Evolutionary conservation across 2,329 filamentous ascomycete species (phyloP), one percentile per base, ranked within the genome.

Genomic region (Colletotrichum musicola): DNA sequence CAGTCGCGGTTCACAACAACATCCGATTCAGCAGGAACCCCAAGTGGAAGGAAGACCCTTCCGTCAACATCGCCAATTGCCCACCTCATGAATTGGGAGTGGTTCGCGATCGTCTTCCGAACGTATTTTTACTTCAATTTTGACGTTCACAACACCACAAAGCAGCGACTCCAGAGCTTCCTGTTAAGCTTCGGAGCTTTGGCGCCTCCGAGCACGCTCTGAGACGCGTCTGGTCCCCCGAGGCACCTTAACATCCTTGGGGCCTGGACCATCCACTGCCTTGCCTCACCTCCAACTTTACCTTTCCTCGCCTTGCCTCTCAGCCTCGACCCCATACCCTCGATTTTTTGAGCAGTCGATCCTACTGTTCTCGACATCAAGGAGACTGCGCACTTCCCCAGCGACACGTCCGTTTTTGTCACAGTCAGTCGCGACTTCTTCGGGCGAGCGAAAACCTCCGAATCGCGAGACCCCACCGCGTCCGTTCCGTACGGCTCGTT

Each of bases 1-100:
- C 30, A 51, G 68, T 64, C 68, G 65, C 68, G 64, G 49, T 70
- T 64, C 64, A 70, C 65, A 69, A 70, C 65, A 70, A 61, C 68
- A 64, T 68, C 55, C 47, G 61, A 64, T 64, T 20, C 30, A 61
- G 25, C 13, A 59, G 53, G 60, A 57, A 40, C 38, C 47, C 62
- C 44, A n/a, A 49, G 12, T n/a, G 16, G 25, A 56, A 62, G 16
- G 25, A 56, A 62, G 44, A 44, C 62, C 40, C 51, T 38, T 40
- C 38, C 51, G 35, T 51, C 56, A 30, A 53, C 38, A 49, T 56
- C 42, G 22, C 38, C 61, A 54, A 49, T 65, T 35, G 13, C 9
- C 46, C 35, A 7, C 6, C 35, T 46, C 30, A 10, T 35, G 30
- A 9, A 10, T 68, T 16, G 14, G 7, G 20, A 13, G 20, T 38